Evolutionary conservation across 192 early-diverging fungal species (phyloP).

Genomic region (Coemansia sp.): DNA sequence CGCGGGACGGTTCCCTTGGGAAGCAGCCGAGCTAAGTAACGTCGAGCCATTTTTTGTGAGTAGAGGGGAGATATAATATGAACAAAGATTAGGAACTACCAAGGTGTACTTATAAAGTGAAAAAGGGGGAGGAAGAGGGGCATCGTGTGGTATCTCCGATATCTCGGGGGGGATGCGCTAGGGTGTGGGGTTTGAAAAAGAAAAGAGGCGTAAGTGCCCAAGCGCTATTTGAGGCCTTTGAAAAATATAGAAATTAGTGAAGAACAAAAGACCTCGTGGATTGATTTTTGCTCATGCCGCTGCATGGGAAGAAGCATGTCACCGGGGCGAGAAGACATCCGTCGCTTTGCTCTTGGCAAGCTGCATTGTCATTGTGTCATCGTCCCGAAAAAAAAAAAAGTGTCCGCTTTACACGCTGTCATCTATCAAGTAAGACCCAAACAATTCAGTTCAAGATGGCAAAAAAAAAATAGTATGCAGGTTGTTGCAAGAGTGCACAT

Average conservation of each 20-base stretch:
- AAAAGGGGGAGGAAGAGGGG: background rate
- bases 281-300: slow-evolving; percentile 4
- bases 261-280: slow-evolving; percentile 6
- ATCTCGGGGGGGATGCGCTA: background rate
- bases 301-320: background rate
- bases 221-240: slow-evolving; percentile 2
- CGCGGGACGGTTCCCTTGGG: slow-evolving; percentile 31
- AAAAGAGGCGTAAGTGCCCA: slow-evolving; percentile 5
- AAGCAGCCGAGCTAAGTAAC: slow-evolving; percentile 10
- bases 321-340: background rate
- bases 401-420: slow-evolving; percentile 23
- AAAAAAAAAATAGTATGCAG: slow-evolving; percentile 6
- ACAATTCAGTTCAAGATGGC: background rate
- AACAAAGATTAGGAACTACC: background rate
- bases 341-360: background rate
- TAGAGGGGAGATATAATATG: background rate
- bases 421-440: slow-evolving; percentile 22
- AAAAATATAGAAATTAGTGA: background rate
- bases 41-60: background rate
- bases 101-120: background rate
- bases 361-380: slow-evolving; percentile 1
- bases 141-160: slow-evolving; percentile 4
- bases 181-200: background rate
- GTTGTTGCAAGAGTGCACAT: background rate
- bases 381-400: background rate